A percentile compares a stretch with the other conserved stretches of the same genome.
Conservation (phyloP, 1,284 basidiomycete species). For the Naganishia sp. region DNA sequence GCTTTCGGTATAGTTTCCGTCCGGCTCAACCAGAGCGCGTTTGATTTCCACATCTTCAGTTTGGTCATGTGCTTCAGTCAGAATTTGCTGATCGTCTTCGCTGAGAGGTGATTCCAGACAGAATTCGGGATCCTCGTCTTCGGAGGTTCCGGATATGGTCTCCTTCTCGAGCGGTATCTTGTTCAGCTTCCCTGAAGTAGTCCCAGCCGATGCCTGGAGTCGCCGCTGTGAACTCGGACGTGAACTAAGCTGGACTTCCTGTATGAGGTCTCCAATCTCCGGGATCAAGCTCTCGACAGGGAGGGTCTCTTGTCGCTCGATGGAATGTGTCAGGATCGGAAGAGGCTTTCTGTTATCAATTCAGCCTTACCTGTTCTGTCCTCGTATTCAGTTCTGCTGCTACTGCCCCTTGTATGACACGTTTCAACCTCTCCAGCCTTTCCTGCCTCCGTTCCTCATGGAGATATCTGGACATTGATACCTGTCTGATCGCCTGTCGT, state of each 20-base stretch:
- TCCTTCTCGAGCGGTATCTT: no score
- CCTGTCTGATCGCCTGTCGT: constrained; percentile 35
- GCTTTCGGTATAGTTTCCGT: constrained; percentile 42
- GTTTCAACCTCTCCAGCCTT: constrained; percentile 33
- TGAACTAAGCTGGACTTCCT: constrained; percentile 16
- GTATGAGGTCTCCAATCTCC: constrained; percentile 4
- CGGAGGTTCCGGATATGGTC: no score
- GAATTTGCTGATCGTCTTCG: background rate
- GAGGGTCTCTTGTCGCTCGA: background rate
- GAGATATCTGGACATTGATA: constrained; percentile 40
- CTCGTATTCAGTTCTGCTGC: background rate
- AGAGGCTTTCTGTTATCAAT: background rate
- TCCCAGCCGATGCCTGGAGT: constrained; percentile 18
- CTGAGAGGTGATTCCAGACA: background rate
- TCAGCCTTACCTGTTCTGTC: background rate
- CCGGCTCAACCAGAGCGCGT: constrained; percentile 24
- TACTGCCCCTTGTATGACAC: background rate
- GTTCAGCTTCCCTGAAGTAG: background rate
- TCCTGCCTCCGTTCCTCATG: constrained; percentile 43
- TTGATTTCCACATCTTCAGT: constrained; percentile 22
- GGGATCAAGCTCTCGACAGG: background rate
- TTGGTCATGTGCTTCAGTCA: background rate
- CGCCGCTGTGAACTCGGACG: constrained; percentile 1
- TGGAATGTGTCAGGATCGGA: background rate
- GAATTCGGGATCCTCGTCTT: background rate